These are phyloP conservation scores for Aquilaria sinensis DNA, from an alignment of 345 rosid species.

Conservation along the genomic window DNA sequence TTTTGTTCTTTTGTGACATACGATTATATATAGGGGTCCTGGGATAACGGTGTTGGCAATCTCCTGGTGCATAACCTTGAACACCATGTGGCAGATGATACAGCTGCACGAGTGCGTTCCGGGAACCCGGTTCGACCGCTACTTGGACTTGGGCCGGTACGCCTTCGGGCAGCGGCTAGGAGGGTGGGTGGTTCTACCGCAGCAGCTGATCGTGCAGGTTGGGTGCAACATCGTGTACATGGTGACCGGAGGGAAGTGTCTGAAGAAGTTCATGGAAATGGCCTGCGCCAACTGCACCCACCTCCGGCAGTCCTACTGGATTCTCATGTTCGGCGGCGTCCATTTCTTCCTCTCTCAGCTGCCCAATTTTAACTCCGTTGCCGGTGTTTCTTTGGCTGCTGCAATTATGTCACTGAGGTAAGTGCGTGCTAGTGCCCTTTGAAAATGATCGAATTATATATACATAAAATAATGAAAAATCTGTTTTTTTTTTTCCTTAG, in stretches of 20 bases:
- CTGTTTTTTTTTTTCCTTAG: too few relatives aligned
- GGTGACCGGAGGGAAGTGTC: slow-evolving; percentile 97
- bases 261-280: slow-evolving; percentile 78
- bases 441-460: too few relatives aligned
- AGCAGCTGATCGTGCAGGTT: slow-evolving; percentile 87
- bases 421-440: too few relatives aligned
- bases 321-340: slow-evolving; percentile 72
- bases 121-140: slow-evolving; percentile 84
- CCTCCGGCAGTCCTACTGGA: slow-evolving; percentile 82
- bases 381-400: slow-evolving; percentile 88
- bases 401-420: slow-evolving; percentile 93
- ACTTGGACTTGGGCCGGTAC: slow-evolving; percentile 75
- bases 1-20: not conserved
- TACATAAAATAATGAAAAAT: too few relatives aligned
- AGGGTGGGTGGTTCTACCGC: slow-evolving; percentile 88
- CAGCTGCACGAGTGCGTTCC: slow-evolving; percentile 91
- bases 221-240: slow-evolving; percentile 93
- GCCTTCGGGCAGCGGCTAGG: slow-evolving; percentile 85
- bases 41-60: slow-evolving; percentile 53
- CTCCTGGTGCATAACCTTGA: slow-evolving; percentile 86
- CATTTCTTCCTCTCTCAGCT: slow-evolving; percentile 92
- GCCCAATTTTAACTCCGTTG: slow-evolving; percentile 91
- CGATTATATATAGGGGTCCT: slow-evolving; percentile 60
- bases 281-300: slow-evolving; percentile 58
- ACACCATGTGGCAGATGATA: slow-evolving; percentile 98